Percentiles rank a stretch among this genome's conserved stretches.
Conservation (phyloP, 768 basidiomycete species). For the Lyophyllum atratum region DNA sequence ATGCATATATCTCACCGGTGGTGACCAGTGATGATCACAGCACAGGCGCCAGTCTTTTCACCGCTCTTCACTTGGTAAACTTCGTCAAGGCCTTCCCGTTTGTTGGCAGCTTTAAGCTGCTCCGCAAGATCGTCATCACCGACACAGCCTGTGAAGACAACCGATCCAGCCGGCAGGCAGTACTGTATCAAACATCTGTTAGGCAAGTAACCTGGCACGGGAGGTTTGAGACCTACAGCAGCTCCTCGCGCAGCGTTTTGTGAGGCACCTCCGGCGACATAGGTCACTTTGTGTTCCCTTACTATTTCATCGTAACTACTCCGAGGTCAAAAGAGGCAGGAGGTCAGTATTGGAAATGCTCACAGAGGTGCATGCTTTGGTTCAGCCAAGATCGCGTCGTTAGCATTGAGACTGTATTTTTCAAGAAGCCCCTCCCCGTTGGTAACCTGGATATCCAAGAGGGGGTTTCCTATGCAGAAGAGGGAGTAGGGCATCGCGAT, state of each 20-base stretch:
- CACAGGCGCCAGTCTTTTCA: constrained; percentile 94
- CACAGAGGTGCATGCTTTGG: constrained; percentile 89
- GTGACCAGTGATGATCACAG: constrained; percentile 93
- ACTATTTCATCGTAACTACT: constrained; percentile 88
- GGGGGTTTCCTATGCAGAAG: constrained; percentile 93
- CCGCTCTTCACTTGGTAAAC: constrained; percentile 88
- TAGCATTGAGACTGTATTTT: constrained; percentile 89
- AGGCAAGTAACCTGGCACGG: constrained; percentile 7
- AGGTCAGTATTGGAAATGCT: constrained; percentile 22
- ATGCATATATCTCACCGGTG: constrained; percentile 58
- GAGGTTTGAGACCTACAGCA: constrained; percentile 60
- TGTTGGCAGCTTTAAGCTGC: constrained; percentile 88
- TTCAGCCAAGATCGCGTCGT: constrained; percentile 95
- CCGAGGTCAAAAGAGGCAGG: constrained; percentile 2
- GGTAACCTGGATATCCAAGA: constrained; percentile 94
- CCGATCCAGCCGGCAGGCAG: constrained; percentile 81
- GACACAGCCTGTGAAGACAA: constrained; percentile 93
- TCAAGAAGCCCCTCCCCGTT: constrained; percentile 81
- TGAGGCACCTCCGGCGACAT: constrained; percentile 95
- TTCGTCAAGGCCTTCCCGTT: constrained; percentile 85
- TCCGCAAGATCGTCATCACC: constrained; percentile 91
- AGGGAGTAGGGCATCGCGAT: constrained; percentile 57
- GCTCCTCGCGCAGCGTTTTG: constrained; percentile 97
- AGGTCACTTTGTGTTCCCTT: constrained; percentile 73
- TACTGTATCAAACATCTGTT: constrained; percentile 57